Evolutionary conservation across 495 filamentous ascomycete species (phyloP).

Genomic region (Aspergillus bridgeri): DNA sequence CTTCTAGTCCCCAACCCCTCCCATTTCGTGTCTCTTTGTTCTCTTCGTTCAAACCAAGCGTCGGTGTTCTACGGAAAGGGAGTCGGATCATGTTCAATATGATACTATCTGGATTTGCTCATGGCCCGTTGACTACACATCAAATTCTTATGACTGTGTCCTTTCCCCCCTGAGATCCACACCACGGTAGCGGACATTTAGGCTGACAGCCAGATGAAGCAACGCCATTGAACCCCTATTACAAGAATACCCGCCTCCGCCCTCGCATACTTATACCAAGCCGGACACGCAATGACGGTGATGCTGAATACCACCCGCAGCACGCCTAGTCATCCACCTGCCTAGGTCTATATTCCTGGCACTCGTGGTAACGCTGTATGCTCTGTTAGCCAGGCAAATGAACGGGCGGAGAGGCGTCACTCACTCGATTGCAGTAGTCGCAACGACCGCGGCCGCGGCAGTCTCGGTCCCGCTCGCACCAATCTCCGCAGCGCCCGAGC

Average conservation of each 20-base stretch:
- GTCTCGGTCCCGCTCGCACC: neutral
- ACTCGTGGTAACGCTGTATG: neutral
- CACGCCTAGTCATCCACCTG: neutral
- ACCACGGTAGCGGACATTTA: neutral
- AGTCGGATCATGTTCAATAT: neutral
- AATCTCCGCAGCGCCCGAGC: neutral
- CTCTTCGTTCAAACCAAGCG: neutral
- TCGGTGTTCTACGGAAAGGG: neutral
- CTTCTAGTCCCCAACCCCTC: too few relatives aligned
- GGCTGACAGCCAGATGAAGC: neutral
- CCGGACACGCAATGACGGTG: neutral
- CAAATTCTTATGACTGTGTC: neutral
- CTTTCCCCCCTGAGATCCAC: neutral
- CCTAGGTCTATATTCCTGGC: too few relatives aligned
- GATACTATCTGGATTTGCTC: neutral
- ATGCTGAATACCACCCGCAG: neutral
- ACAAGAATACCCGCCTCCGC: neutral
- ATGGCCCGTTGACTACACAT: neutral
- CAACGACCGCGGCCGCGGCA: neutral
- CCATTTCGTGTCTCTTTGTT: neutral
- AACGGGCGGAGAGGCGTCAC: neutral
- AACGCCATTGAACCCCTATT: neutral
- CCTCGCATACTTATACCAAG: neutral
- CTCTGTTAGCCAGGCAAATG: neutral
- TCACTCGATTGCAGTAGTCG: neutral